Conservation (phyloP, 2,329 filamentous ascomycete genomes). For the Epichloe amarillans region DNA sequence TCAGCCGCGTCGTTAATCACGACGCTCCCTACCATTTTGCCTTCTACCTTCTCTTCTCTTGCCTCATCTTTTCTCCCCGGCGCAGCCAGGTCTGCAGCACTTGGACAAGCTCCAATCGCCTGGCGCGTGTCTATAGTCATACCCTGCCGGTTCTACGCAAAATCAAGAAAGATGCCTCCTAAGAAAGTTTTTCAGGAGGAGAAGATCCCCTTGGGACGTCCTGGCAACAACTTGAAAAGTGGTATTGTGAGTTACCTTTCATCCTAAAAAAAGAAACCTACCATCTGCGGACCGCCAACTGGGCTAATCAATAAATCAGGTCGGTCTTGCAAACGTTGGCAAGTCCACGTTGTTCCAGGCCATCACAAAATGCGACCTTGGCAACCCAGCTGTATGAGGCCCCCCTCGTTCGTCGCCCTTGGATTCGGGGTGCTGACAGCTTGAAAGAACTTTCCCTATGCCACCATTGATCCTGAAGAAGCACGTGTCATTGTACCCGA, state of each 20-base stretch:
- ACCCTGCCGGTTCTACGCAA: conserved; percentile 43
- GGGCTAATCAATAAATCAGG: conserved; percentile 35
- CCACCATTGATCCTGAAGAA: conserved; percentile 97
- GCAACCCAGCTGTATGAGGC: conserved; percentile 79
- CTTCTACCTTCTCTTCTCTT: conserved; percentile 40
- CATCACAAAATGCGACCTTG: conserved; percentile 93
- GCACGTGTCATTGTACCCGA: conserved; percentile 94
- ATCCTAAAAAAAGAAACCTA: too few species aligned
- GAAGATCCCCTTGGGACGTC: conserved; percentile 90
- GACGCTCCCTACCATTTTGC: conserved; percentile 25
- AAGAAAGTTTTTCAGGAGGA: conserved; percentile 88
- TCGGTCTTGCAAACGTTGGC: conserved; percentile 96
- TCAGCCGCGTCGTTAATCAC: conserved; percentile 29
- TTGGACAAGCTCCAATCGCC: conserved; percentile 35
- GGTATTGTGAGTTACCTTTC: conserved; percentile 63
- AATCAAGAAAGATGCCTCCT: conserved; percentile 72
- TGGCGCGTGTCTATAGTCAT: conserved; percentile 36
- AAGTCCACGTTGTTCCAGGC: conserved; percentile 99
- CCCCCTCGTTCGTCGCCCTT: conserved; percentile 17
- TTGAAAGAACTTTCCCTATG: conserved; percentile 86
- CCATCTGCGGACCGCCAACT: not conserved
- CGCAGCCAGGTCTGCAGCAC: conserved; percentile 57
- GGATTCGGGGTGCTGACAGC: conserved; percentile 27
- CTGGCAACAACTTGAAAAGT: conserved; percentile 97
- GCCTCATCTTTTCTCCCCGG: conserved; percentile 33